phyloP scores from a whole-genome alignment of 495 filamentous ascomycete species.

The Annulohypoxylon stygium region DNA sequence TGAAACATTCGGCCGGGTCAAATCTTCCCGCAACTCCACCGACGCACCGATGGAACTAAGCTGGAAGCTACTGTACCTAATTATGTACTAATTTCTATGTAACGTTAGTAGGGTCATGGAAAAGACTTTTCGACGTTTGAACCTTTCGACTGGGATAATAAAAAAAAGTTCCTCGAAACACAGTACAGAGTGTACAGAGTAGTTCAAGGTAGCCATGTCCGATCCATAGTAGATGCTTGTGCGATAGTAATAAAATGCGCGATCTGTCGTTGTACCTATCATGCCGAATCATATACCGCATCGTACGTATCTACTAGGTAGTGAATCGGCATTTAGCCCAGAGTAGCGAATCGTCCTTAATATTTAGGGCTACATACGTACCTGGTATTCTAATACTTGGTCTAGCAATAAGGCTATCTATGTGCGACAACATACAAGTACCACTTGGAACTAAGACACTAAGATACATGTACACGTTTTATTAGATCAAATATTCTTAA shows the following conservation, averaged over 20 bases:
- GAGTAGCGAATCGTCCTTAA: constrained; percentile 26
- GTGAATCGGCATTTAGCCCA: constrained; percentile 21
- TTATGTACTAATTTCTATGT: constrained; percentile 18
- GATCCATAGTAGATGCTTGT: constrained; percentile 8
- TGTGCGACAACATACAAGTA: constrained; percentile 21
- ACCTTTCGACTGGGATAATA: constrained; percentile 21
- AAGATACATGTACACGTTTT: constrained; percentile 8
- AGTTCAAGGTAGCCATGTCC: constrained; percentile 19
- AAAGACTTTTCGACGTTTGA: not conserved
- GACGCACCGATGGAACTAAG: constrained; percentile 38
- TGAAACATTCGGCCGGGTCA: constrained; percentile 49
- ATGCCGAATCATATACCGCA: constrained; percentile 32
- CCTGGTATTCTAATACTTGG: not conserved
- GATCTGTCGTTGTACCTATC: constrained; percentile 35
- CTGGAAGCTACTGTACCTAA: constrained; percentile 17
- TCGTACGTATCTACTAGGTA: constrained; percentile 1
- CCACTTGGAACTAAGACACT: constrained; percentile 2
- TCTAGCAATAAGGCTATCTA: constrained; percentile 32
- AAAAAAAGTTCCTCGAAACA: constrained; percentile 20
- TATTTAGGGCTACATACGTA: constrained; percentile 11
- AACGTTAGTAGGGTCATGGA: constrained; percentile 6
- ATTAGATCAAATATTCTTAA: constrained; percentile 7
- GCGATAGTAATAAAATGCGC: constrained; percentile 33
- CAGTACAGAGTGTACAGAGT: not conserved
- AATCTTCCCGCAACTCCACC: constrained; percentile 49